Evolutionary conservation across 169 alveolate genomes (phyloP), one percentile per base, ranked within the genome.

Genomic region (Plasmodium cynomolgi): DNA sequence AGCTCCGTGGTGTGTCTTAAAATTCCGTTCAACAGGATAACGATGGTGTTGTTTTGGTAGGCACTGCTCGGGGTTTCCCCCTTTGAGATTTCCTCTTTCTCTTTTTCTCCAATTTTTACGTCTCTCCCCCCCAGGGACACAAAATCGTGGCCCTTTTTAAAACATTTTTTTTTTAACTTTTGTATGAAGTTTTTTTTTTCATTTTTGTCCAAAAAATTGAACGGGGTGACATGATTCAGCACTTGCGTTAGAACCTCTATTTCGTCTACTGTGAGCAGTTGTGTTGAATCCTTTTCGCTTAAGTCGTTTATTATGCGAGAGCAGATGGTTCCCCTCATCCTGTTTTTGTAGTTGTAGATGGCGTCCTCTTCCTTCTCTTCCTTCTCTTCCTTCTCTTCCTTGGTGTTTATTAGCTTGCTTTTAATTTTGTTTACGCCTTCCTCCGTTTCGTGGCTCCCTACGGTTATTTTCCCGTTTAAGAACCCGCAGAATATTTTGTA

Each of bases 21-120:
- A 29, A 91, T 91, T 26, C 95, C 95, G 44, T 91, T 91, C 77
- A 91, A 79, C 20, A 91, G 81, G 75, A 91, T 82, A 50, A 47
- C 23, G 26, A 90, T 33, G 50, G 72, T 41, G 26, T 80, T 90
- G 50, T 81, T 54, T 15, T 62, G 37, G 44, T 79, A 81, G 26
- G 23, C 37, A n/a, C 8, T 39, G 3, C 11, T 26, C 23, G 58
- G 6, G 29, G 20, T 7, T 77, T 23, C 58, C 23, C 41, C 71
- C 5, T 77, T 77, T 13, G 15, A 7, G 11, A 20, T 33, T 3
- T 20, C 23, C 23, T 73, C 39, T 47, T 54, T 20, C 17, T 39
- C 50, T 8, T 80, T 80, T 74, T 80, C 29, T n/a, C 20, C 8
- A 80, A 34, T 88, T 73, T 88, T 50, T 17, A 26, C 2, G 47